Conservation (phyloP, 2,329 filamentous ascomycete species). For the Aspergillus amoenus region DNA sequence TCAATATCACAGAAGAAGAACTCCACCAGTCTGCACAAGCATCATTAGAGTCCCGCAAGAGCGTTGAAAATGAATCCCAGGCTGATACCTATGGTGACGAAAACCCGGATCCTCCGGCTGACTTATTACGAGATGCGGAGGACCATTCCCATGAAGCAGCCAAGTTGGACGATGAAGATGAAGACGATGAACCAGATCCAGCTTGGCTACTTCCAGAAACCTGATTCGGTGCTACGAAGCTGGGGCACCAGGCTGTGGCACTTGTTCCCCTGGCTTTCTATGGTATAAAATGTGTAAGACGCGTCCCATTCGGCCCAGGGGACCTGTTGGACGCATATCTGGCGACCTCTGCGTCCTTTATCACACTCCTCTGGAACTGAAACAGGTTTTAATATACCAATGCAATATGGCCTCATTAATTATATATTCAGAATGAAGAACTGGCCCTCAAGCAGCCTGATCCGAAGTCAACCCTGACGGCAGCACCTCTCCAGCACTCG, state of each 20-base stretch:
- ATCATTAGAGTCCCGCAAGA: slow-evolving; percentile 3
- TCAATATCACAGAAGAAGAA: slow-evolving; percentile 28
- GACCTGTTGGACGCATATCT: background rate
- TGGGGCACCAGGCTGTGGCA: background rate
- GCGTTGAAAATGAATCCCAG: slow-evolving; percentile 10
- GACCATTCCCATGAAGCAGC: slow-evolving; percentile 20
- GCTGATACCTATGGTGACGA: slow-evolving; percentile 26
- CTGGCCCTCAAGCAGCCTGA: background rate
- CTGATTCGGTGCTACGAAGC: background rate
- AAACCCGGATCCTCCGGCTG: slow-evolving; percentile 37
- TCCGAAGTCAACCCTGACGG: background rate
- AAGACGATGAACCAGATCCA: slow-evolving; percentile 46
- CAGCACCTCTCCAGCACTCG: too few relatives aligned
- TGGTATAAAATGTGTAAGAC: too few relatives aligned
- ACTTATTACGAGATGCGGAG: slow-evolving; percentile 33
- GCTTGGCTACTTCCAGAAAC: slow-evolving; percentile 41
- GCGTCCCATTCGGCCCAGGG: too few relatives aligned
- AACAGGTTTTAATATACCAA: background rate
- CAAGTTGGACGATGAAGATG: slow-evolving; percentile 32
- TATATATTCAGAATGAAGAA: background rate
- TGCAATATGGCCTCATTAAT: background rate
- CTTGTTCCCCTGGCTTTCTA: background rate
- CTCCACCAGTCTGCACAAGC: slow-evolving; percentile 10
- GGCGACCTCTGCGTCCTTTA: too few relatives aligned
- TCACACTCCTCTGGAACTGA: too few relatives aligned